Evolutionary conservation across 805 yeast species (phyloP).

Genomic region (Jamesozyma hellenica): DNA sequence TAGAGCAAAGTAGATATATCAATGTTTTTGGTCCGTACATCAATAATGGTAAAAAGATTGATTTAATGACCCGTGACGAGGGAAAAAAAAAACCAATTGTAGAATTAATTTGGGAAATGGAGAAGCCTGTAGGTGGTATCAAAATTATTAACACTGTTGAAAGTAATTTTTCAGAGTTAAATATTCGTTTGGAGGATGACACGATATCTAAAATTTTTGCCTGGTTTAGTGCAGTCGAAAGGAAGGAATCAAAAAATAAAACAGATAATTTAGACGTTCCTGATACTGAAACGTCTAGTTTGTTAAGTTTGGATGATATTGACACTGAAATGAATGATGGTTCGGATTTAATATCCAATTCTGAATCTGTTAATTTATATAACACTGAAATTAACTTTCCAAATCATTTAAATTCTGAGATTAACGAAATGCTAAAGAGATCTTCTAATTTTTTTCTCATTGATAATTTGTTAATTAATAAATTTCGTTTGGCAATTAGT

Average conservation of each 20-base stretch:
- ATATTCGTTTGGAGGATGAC: conserved; percentile 60
- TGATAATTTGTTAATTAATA: conserved; percentile 42
- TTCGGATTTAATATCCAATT: conserved; percentile 7
- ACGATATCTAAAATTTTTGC: conserved; percentile 53
- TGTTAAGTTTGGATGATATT: not conserved
- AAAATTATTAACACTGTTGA: conserved; percentile 61
- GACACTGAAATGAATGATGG: conserved; percentile 1
- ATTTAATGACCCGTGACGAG: too few species aligned
- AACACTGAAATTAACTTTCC: conserved; percentile 10
- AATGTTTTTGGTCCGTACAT: conserved; percentile 52
- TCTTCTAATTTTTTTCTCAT: conserved; percentile 68
- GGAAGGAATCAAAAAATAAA: not conserved
- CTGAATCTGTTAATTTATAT: conserved; percentile 2
- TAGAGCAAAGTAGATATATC: conserved; percentile 54
- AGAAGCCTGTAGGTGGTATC: conserved; percentile 83
- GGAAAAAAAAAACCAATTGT: conserved; percentile 29
- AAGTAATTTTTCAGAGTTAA: conserved; percentile 53
- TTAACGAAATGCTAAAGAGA: conserved; percentile 60
- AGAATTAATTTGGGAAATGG: conserved; percentile 61
- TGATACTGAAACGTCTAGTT: not conserved
- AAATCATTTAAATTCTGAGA: conserved; percentile 26
- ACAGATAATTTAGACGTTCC: not conserved
- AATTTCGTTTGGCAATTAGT: conserved; percentile 54
- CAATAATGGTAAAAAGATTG: conserved; percentile 3
- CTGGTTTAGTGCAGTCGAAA: conserved; percentile 37